Base-by-base conservation (phyloP, 2,329 filamentous ascomycete species). In the Fusarium sp. region DNA sequence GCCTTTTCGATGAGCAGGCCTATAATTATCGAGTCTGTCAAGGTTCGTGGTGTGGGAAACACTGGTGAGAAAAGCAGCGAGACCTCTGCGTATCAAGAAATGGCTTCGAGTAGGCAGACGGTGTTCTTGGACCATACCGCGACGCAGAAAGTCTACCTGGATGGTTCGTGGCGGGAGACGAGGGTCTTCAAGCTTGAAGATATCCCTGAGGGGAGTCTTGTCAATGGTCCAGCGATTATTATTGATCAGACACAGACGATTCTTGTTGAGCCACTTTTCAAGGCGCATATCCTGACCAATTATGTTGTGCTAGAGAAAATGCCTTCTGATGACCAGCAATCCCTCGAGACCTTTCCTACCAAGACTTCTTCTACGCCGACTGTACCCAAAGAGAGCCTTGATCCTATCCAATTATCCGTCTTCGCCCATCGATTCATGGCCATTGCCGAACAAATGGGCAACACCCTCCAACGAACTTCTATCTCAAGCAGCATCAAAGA, bases 381-480 rank as follows among this genome's bases (percentile, higher is more conserved):
- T 22, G 11, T 15, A 7, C 6, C 39, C 2, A 18, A 46, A 3
- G 46, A 58, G 1, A 42, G 13, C 2, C 49, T 85, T 31, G 82
- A 85, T 61, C 86, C 86, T 0, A 86, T 88, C 40, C 79, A 84
- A 33, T 80, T 88, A 4, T 86, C 83, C 13, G 84, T 88, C 43
- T 87, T 87, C 56, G 84, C 83, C 0, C 85, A 88, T 68, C 80
- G 86, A 0, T 88, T 88, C 78, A 88, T 88, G 86, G 83, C 84
- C 5, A 87, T 88, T 20, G 86, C 86, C 1, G 86, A 88, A 62
- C 86, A 88, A 64, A 88, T 88, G 86, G 86, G 86, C 34, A 83
- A 83, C 7, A 87, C 86, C 0, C 76, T 88, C 17, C 85, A 88
- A 52, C 85, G 86, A 68, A 88, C 86, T 0, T 83, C 83, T 0